A percentile compares a stretch with the other conserved stretches of the same genome.
These are phyloP conservation scores for Wolfiporia cocos DNA, from an alignment of 1,284 basidiomycete species.

Conservation along the genomic window DNA sequence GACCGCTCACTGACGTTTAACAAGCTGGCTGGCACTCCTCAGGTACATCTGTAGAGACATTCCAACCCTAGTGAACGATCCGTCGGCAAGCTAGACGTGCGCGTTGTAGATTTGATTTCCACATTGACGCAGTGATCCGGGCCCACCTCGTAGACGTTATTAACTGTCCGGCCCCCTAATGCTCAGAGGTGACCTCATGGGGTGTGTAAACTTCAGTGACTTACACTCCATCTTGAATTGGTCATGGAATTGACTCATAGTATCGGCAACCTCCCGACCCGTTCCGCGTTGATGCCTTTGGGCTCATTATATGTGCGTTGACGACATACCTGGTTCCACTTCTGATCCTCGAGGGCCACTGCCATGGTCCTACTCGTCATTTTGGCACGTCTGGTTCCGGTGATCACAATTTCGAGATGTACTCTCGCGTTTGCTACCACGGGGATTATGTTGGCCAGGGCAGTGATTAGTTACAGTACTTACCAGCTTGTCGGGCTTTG, in stretches of 20 bases:
- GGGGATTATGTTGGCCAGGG: no score
- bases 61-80: constrained; percentile 22
- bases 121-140: background rate
- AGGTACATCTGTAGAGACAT: constrained; percentile 24
- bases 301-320: background rate
- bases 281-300: background rate
- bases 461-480: no score
- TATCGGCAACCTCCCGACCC: constrained; percentile 17
- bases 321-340: constrained; percentile 12
- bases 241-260: constrained; percentile 24
- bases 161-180: constrained; percentile 16
- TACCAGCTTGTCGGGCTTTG: no score
- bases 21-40: constrained; percentile 16
- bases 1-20: constrained; percentile 13
- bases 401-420: no score
- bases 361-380: constrained; percentile 3
- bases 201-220: constrained; percentile 20
- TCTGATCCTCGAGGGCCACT: constrained; percentile 8
- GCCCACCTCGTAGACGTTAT: constrained; percentile 22
- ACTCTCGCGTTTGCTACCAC: no score
- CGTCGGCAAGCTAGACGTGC: constrained; percentile 27
- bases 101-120: no score
- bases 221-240: constrained; percentile 27
- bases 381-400: no score
- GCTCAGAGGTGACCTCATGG: constrained; percentile 18